phyloP scores from a whole-genome alignment of 2,329 filamentous ascomycete species.

The Chaetomium strumarium region DNA sequence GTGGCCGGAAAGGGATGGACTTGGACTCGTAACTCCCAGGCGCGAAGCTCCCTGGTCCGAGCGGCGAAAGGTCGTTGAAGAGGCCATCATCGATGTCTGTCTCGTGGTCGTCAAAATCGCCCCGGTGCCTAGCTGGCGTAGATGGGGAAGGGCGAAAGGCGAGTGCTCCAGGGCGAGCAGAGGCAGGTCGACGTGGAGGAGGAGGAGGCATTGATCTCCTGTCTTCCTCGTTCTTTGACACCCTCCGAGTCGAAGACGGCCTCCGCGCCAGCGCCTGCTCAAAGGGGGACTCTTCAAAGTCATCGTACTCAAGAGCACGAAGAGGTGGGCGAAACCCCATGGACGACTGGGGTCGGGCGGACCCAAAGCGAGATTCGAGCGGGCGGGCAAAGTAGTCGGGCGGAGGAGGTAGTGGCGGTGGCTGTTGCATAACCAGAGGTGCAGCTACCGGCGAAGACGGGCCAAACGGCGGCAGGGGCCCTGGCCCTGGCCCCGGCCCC shows the following conservation, averaged over 20 bases:
- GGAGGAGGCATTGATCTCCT: constrained; percentile 46
- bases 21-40: constrained; percentile 28
- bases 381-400: constrained; percentile 24
- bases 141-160: constrained; percentile 28
- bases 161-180: constrained; percentile 24
- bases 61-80: constrained; percentile 36
- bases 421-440: constrained; percentile 18
- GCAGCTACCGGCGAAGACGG: constrained; percentile 16
- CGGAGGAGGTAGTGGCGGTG: constrained; percentile 6
- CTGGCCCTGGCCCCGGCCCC: background rate
- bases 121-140: constrained; percentile 23
- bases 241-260: constrained; percentile 36
- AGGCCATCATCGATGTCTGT: constrained; percentile 30
- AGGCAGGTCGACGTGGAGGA: constrained; percentile 33
- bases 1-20: constrained; percentile 29
- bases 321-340: constrained; percentile 32
- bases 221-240: constrained; percentile 38
- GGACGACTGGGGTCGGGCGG: constrained; percentile 33
- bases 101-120: constrained; percentile 34
- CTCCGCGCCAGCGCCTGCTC: constrained; percentile 33
- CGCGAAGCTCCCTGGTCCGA: constrained; percentile 22
- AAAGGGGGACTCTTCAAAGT: constrained; percentile 35
- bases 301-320: constrained; percentile 31
- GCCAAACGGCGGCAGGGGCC: constrained; percentile 14
- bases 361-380: constrained; percentile 23